Evolutionary conservation across 768 basidiomycete species (phyloP), one percentile per base, ranked within the genome.

Genomic region (Sarcodon sp.): DNA sequence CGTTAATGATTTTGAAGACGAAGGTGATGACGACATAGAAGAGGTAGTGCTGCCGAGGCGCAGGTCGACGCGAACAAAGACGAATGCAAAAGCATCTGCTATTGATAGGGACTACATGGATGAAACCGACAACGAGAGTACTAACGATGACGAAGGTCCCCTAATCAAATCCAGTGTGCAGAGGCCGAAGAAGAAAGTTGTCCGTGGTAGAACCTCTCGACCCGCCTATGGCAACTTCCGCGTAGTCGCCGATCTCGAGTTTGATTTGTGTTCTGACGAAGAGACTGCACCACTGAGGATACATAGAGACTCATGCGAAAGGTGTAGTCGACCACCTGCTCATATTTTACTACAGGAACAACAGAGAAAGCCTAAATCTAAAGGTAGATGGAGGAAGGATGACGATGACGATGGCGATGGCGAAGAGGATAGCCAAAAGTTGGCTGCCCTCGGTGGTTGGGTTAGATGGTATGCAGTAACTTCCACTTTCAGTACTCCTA

Each of bases 221-320:
- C 69, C 74, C 45, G 73, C 71, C 3, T 75, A 76, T 51, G 74
- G 76, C 7, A 60, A 62, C 52, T 66, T 77, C 51, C 69, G 75
- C 39, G 54, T 60, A 13, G 62, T 73, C 7, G 59, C 53, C 6
- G 68, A 72, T 52, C 59, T 75, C 13, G 61, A 66, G 10, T 57
- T 62, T 34, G 70, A 73, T 48, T 53, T 64, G 36, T 66, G 68
- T 50, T 74, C 77, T 10, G 78, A 82, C 46, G 76, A 80, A 32
- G 77, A 77, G 33, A 69, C 67, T 3, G 71, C 63, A n/a, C 57
- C 70, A 16, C 65, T 87, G 45, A 63, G 76, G n/a, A 64, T 61
- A 10, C 87, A 89, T 62, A 72, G 84, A 43, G 53, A 62, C 39
- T 61, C 73, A 1, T 89, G 87, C 60, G 86, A 87, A 59, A 89